A percentile compares a stretch with the other conserved stretches of the same genome.
Conservation (phyloP, 768 basidiomycete genomes). For the Boletus sp. region DNA sequence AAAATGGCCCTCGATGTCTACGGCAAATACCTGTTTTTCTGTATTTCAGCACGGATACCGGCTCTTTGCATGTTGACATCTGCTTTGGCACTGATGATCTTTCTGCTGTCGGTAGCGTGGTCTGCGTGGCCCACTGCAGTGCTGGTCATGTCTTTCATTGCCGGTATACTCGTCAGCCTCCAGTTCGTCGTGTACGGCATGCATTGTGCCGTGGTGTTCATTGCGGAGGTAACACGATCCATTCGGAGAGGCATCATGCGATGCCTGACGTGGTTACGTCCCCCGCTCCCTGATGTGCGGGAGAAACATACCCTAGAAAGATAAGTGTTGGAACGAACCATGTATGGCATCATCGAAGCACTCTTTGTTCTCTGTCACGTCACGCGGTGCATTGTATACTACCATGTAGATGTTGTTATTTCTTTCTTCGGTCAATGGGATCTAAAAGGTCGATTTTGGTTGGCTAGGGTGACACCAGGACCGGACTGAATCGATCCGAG, state of each 20-base stretch:
- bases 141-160: conserved; percentile 51
- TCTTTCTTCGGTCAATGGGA: not conserved
- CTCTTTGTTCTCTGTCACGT: not conserved
- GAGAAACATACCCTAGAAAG: conserved; percentile 7
- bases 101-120: conserved; percentile 61
- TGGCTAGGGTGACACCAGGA: not conserved
- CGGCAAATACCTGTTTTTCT: conserved; percentile 63
- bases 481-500: not conserved
- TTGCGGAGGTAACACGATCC: conserved; percentile 4
- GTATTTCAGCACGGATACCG: conserved; percentile 62
- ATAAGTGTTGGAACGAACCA: not conserved
- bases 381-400: conserved; percentile 3
- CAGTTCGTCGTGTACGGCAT: conserved; percentile 64
- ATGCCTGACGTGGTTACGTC: conserved; percentile 12
- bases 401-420: not conserved
- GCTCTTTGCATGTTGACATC: conserved; percentile 58
- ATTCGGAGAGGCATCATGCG: conserved; percentile 12
- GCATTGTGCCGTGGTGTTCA: conserved; percentile 20
- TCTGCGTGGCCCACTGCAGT: conserved; percentile 62
- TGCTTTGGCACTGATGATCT: conserved; percentile 53
- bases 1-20: conserved; percentile 50
- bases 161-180: conserved; percentile 57
- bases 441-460: not conserved
- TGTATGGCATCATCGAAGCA: not conserved
- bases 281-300: conserved; percentile 2